phyloP scores from a whole-genome alignment of 148 eudicot genomes.

The Amaranthus palmeri region DNA sequence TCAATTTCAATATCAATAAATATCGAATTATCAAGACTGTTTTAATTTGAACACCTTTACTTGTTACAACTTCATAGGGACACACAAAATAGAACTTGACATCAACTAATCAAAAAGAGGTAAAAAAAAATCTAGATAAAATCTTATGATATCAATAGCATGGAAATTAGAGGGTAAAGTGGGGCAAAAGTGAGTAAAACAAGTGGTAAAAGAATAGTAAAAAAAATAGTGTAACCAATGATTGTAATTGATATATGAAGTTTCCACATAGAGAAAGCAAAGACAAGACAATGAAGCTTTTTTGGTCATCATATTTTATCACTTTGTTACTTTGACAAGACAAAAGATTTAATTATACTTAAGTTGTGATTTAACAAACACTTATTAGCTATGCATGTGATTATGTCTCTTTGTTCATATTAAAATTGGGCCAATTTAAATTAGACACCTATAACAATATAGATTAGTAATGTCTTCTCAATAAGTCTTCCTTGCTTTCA shows the following conservation, averaged over 20 bases:
- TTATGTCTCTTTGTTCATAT: slow-evolving; percentile 47
- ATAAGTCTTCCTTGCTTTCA: neutral
- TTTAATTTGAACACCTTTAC: too few relatives aligned
- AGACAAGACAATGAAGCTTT: slow-evolving; percentile 27
- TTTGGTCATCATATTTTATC: slow-evolving; percentile 26
- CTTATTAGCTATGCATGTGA: slow-evolving; percentile 63
- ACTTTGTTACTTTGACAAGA: slow-evolving; percentile 41
- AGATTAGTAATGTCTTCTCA: slow-evolving; percentile 41
- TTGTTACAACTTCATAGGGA: too few relatives aligned
- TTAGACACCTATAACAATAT: slow-evolving; percentile 12
- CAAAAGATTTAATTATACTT: slow-evolving; percentile 38
- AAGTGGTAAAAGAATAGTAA: neutral
- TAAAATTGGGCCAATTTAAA: slow-evolving; percentile 27
- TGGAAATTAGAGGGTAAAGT: neutral
- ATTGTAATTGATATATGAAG: slow-evolving; percentile 30
- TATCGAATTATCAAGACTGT: too few relatives aligned
- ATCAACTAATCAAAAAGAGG: neutral
- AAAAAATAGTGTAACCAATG: slow-evolving; percentile 4
- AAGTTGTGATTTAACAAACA: slow-evolving; percentile 47
- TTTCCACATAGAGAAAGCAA: slow-evolving; percentile 34
- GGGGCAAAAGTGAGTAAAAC: too few relatives aligned
- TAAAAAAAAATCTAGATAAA: neutral
- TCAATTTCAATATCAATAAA: too few relatives aligned
- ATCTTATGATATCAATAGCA: neutral
- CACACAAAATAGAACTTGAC: neutral